These are phyloP conservation scores for Naganishia vaughanmartiniae DNA, from an alignment of 768 basidiomycete genomes.

Conservation along the genomic window DNA sequence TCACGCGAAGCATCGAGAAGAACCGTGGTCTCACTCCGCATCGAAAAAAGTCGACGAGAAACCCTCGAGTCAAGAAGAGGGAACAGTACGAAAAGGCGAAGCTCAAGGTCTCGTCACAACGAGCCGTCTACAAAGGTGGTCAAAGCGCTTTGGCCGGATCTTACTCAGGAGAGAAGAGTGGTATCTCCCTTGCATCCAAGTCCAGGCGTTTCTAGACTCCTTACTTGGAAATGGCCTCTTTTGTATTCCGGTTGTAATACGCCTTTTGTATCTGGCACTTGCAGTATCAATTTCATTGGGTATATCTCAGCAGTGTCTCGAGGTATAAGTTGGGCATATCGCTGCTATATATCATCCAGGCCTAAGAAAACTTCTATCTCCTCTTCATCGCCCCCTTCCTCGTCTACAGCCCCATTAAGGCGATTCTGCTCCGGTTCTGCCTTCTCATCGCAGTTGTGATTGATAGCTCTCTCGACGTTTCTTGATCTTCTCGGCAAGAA, in stretches of 20 bases:
- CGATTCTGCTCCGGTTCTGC: background rate
- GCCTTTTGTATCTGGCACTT: background rate
- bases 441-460: background rate
- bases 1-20: constrained; percentile 84
- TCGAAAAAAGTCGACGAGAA: constrained; percentile 83
- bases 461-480: background rate
- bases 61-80: constrained; percentile 96
- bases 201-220: constrained; percentile 63
- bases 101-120: constrained; percentile 83
- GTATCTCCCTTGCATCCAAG: constrained; percentile 88
- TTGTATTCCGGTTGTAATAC: constrained; percentile 16
- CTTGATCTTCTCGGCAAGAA: background rate
- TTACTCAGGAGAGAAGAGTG: constrained; percentile 88
- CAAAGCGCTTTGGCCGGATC: constrained; percentile 62
- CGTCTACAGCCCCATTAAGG: background rate
- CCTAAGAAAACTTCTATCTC: constrained; percentile 18
- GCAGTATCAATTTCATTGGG: too few relatives aligned
- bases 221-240: background rate
- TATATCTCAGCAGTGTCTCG: background rate
- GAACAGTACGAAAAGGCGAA: constrained; percentile 89
- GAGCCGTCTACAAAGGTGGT: constrained; percentile 89
- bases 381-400: background rate
- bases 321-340: background rate
- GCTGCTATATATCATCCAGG: constrained; percentile 8
- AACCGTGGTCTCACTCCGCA: constrained; percentile 92